A percentile compares a stretch with the other conserved stretches of the same genome.
These are phyloP conservation scores for Trypanosoma lewisi DNA, from an alignment of 208 protist genomes.

Conservation along the genomic window DNA sequence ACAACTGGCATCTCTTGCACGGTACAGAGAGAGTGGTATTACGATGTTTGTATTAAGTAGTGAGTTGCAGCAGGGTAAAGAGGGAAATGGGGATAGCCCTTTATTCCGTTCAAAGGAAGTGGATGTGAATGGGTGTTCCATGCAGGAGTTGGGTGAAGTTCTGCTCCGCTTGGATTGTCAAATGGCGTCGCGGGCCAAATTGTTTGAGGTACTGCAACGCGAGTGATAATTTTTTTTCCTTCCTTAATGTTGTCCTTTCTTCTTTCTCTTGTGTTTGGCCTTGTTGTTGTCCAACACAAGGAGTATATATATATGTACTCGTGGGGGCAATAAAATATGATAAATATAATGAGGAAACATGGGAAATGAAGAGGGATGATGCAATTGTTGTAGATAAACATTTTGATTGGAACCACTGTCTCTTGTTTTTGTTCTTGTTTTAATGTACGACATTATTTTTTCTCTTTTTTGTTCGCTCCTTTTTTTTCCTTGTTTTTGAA, in stretches of 20 bases:
- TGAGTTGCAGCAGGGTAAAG: not conserved
- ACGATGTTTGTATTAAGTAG: conserved; percentile 4
- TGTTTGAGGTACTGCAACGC: conserved; percentile 5
- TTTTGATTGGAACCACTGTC: too few relatives aligned
- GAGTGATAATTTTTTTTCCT: conserved; percentile 5
- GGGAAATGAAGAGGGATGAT: too few relatives aligned
- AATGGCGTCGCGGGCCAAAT: not conserved
- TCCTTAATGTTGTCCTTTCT: not conserved
- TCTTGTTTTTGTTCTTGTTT: too few relatives aligned
- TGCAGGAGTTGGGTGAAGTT: conserved; percentile 5
- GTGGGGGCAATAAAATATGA: too few relatives aligned
- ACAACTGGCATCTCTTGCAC: conserved; percentile 49
- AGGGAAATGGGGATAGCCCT: not conserved
- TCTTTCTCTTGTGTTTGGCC: conserved; percentile 10
- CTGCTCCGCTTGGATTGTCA: conserved; percentile 14
- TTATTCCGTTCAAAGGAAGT: not conserved
- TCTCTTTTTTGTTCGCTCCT: not conserved
- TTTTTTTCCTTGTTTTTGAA: not conserved
- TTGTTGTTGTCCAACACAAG: not conserved
- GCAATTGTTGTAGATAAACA: too few relatives aligned
- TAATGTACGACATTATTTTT: not conserved
- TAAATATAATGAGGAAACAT: too few relatives aligned
- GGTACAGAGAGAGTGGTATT: conserved; percentile 23
- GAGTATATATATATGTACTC: not conserved
- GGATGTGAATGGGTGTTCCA: conserved; percentile 3